Percentiles rank a stretch among this genome's conserved stretches.
phyloP scores from a whole-genome alignment of 2,329 filamentous ascomycete genomes.

The Alternaria alternata region DNA sequence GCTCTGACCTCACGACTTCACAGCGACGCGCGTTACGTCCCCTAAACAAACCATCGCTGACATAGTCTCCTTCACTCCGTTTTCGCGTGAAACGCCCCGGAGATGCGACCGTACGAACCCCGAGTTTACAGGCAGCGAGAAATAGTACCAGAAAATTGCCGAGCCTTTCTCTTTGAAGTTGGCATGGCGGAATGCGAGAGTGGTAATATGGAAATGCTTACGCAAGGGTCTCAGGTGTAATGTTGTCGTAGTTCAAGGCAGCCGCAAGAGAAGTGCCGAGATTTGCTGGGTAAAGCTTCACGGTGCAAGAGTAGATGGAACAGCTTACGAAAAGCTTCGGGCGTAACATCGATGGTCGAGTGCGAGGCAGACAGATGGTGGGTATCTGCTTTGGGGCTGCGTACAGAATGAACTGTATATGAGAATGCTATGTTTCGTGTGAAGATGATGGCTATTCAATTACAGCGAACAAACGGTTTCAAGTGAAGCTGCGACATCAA shows the following conservation, averaged over 20 bases:
- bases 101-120: not conserved
- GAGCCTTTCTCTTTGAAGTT: not conserved
- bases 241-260: not conserved
- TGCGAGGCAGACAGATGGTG: not conserved
- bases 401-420: not conserved
- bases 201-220: not conserved
- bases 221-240: not conserved
- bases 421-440: not conserved
- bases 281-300: not conserved
- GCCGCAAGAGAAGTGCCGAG: not conserved
- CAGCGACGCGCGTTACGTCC: not conserved
- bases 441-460: not conserved
- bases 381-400: not conserved
- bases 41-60: not conserved
- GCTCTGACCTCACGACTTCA: not conserved
- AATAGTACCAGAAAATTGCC: not conserved
- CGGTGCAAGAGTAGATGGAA: not conserved
- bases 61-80: not conserved
- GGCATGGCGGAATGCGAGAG: too few relatives aligned
- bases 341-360: not conserved
- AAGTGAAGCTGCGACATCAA: not conserved
- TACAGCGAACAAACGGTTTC: not conserved
- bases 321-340: not conserved
- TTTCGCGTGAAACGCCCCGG: not conserved
- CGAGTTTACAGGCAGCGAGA: not conserved